These are phyloP conservation scores for Plantago lanceolata DNA, from an alignment of 305 asterid species.

Conservation along the genomic window DNA sequence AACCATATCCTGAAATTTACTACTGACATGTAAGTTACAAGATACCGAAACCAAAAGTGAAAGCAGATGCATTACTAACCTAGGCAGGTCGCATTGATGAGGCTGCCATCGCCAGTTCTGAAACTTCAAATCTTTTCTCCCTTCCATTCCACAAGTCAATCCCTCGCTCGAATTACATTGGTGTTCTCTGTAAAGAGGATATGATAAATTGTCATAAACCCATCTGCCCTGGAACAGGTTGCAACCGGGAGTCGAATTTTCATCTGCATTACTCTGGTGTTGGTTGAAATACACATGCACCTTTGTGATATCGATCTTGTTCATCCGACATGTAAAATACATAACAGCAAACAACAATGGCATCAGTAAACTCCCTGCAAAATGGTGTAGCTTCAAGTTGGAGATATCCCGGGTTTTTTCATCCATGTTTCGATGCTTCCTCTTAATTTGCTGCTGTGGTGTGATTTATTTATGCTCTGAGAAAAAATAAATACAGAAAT, in stretches of 20 bases:
- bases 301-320: not conserved
- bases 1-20: not conserved
- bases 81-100: constrained; percentile 52
- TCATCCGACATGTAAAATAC: not conserved
- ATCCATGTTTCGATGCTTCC: too few species aligned
- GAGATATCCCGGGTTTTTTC: too few species aligned
- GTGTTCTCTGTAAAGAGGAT: constrained; percentile 39
- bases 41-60: too few species aligned
- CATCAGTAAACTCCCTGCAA: too few species aligned
- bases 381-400: too few species aligned
- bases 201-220: constrained; percentile 50
- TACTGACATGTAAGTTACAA: too few species aligned
- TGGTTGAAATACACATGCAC: not conserved
- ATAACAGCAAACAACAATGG: too few species aligned
- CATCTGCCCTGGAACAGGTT: constrained; percentile 54
- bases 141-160: constrained; percentile 47
- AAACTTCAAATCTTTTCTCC: constrained; percentile 49
- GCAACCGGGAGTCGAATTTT: constrained; percentile 23
- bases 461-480: too few species aligned
- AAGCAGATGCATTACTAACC: constrained; percentile 27
- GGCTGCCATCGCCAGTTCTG: constrained; percentile 73
- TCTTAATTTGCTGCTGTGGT: too few species aligned
- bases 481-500: too few species aligned
- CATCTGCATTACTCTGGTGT: too few species aligned
- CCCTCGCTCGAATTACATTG: constrained; percentile 40